Conservation (phyloP, 1,284 basidiomycete genomes). For the Pascua guehoae region DNA sequence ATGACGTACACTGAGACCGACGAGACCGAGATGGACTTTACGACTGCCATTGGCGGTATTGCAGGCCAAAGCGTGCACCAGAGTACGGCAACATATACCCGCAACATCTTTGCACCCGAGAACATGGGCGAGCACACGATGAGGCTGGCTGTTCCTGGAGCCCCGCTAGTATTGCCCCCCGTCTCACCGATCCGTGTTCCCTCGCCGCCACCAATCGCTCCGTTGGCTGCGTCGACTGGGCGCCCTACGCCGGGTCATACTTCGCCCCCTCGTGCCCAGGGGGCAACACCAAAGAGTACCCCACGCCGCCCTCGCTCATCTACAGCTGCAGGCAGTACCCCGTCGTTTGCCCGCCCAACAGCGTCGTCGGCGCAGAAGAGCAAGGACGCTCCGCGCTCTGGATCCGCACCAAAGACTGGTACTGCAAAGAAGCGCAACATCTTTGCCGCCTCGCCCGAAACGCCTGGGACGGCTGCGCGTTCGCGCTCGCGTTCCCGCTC, state of each 20-base stretch:
- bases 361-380: conserved; percentile 7
- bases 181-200: too few species aligned
- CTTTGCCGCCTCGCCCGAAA: conserved; percentile 37
- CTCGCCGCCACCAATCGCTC: too few species aligned
- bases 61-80: background rate
- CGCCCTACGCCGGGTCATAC: background rate
- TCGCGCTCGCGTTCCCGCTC: conserved; percentile 29
- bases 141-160: too few species aligned
- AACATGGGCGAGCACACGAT: too few species aligned
- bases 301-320: background rate
- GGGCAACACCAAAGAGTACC: background rate
- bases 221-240: background rate
- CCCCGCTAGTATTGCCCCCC: too few species aligned
- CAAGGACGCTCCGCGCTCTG: background rate
- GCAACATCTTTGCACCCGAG: conserved; percentile 5
- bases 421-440: conserved; percentile 35
- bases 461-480: background rate
- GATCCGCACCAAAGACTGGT: background rate
- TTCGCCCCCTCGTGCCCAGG: conserved; percentile 4
- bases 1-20: background rate
- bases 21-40: conserved; percentile 9
- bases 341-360: conserved; percentile 11
- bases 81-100: conserved; percentile 5
- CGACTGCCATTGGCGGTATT: conserved; percentile 6
- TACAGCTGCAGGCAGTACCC: background rate